Evolutionary conservation across 2,329 filamentous ascomycete species (phyloP).

Genomic region (Ampelomyces quisqualis): DNA sequence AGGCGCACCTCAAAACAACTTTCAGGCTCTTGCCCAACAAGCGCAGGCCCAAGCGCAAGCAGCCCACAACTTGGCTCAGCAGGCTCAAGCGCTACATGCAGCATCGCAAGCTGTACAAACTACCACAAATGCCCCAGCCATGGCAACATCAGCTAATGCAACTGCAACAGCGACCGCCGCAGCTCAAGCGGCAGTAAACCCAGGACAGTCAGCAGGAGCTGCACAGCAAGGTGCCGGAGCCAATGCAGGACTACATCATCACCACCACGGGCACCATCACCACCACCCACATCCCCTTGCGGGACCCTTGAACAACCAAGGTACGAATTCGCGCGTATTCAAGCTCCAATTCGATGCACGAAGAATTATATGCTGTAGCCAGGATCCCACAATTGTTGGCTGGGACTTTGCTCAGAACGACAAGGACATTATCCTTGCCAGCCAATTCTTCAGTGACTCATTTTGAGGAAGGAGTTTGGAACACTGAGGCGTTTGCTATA

Average conservation of each 20-base stretch:
- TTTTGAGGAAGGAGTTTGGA: conserved; percentile 11
- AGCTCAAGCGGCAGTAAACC: conserved; percentile 12
- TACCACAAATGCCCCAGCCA: conserved; percentile 14
- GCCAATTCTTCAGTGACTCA: conserved; percentile 69
- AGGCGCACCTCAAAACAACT: conserved; percentile 27
- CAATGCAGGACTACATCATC: conserved; percentile 18
- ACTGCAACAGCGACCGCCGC: conserved; percentile 8
- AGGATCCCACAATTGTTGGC: conserved; percentile 86
- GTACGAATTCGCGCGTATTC: conserved; percentile 69
- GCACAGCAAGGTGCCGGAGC: conserved; percentile 21
- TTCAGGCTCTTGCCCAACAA: conserved; percentile 39
- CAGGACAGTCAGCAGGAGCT: conserved; percentile 11
- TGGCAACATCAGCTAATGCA: conserved; percentile 7
- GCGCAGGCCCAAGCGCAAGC: conserved; percentile 42
- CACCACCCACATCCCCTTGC: conserved; percentile 33
- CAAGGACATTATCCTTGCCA: conserved; percentile 72
- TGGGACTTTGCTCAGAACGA: conserved; percentile 97
- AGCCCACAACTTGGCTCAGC: conserved; percentile 38
- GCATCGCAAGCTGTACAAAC: conserved; percentile 33
- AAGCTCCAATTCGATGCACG: conserved; percentile 95
- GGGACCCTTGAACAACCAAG: conserved; percentile 32
- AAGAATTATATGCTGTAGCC: conserved; percentile 90
- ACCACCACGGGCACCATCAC: conserved; percentile 35
- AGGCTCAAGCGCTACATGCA: conserved; percentile 39
- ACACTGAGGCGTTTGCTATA: not conserved